Evolutionary conservation across 139 green algal genomes (phyloP), one percentile per base, ranked within the genome.

Genomic region (Picochlorum sp.): DNA sequence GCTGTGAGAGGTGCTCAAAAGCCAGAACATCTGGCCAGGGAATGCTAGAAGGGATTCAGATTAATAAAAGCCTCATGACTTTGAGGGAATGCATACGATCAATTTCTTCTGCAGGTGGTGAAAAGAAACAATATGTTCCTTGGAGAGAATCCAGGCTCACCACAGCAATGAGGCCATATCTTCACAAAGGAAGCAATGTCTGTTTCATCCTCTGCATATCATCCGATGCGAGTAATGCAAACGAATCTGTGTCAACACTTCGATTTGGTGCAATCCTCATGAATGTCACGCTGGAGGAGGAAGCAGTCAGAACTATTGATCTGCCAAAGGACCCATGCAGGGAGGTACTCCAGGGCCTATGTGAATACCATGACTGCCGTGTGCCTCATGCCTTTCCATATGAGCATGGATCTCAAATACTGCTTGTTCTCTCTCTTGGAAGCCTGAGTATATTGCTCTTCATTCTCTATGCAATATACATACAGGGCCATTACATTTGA

Each of bases 161-260:
- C 21, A 73, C 82, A 26, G 28, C 94, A 18, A 77, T 95, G 49
- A 88, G 95, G 66, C 84, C 91, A 75, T 82, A 66, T 2, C 72
- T 96, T 71, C 85, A 84, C 16, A 86, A 86, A 45, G 86, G 50
- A 8, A 73, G 83, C 1, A 67, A 72, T 23, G 90, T 85, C 6
- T 66, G 81, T 41, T 70, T 96, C 56, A 85, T 96, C 71, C 75
- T 95, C 30, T 92, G 83, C 79, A 88, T 80, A 66, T 92, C 84
- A 0, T 82, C 86, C 20, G 65, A 26, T 21, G 9, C 45, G 5
- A 63, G 74, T 49, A 86, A 95, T 65, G 78, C 71, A 2, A 41
- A 66, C 6, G 88, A 96, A 65, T 93, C 86, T 18, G 74, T 94
- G 49, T 87, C 72, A 18, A 82, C 78, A 2, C 70, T 95, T 52